Conservation (phyloP, 2,329 filamentous ascomycete genomes). For the Colletotrichum limetticola region DNA sequence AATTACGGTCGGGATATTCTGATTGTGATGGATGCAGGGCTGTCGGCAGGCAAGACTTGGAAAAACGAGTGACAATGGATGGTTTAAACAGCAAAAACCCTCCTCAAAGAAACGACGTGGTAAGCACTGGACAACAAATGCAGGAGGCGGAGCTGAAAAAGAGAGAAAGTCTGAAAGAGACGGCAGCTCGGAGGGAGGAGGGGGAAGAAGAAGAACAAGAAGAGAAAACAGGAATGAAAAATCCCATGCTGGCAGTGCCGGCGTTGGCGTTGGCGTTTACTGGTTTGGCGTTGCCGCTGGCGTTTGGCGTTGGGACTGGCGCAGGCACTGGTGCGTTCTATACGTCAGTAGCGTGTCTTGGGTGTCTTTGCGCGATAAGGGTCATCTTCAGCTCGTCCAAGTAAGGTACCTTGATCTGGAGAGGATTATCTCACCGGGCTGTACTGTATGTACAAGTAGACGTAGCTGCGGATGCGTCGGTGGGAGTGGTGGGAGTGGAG, state of each 20-base stretch:
- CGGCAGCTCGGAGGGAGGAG: not conserved
- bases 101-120: not conserved
- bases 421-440: not conserved
- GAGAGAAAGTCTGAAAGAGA: not conserved
- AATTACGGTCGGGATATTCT: not conserved
- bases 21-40: not conserved
- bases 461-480: not conserved
- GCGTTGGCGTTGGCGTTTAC: slow-evolving; percentile 7
- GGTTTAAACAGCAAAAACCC: not conserved
- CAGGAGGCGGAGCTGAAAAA: not conserved
- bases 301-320: slow-evolving; percentile 6
- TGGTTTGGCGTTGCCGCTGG: slow-evolving; percentile 2
- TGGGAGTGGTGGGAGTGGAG: not conserved
- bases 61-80: slow-evolving; percentile 13
- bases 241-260: slow-evolving; percentile 18
- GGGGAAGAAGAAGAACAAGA: slow-evolving; percentile 5
- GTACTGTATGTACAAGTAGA: too few species aligned
- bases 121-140: not conserved
- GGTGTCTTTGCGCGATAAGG: slow-evolving; percentile 3
- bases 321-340: slow-evolving; percentile 7
- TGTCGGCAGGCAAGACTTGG: not conserved
- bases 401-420: too few species aligned
- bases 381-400: slow-evolving; percentile 1
- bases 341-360: not conserved
- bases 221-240: slow-evolving; percentile 11